Base-by-base conservation (phyloP, 495 filamentous ascomycete species). In the Penicillium bialowiezense region DNA sequence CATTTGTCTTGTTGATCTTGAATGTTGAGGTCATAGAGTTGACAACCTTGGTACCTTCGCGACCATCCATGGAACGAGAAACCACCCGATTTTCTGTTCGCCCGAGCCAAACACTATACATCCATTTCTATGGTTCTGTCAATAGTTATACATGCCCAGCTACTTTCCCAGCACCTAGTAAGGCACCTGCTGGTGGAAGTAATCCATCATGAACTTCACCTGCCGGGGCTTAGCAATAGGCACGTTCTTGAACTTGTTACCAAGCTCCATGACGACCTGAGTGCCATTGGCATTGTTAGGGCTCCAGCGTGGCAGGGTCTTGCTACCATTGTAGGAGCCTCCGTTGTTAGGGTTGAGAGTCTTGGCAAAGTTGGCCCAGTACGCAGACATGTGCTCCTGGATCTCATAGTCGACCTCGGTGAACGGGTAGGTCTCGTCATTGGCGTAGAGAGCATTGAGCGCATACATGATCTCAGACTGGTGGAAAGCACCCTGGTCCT, bases 331-430 rank as follows among this genome's bases (percentile, higher is more conserved):
- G 34, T 60, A 64, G 1, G 58, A 60, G 5, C 41, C 61, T 20
- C 61, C 61, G 1, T 41, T 10, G 41, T 64, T 67, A 13, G 64
- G 64, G 38, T 67, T 47, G 14, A 58, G 39, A 1, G 61, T 67
- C 55, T 59, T 62, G 7, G 56, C 56, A 47, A 67, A 67, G 47
- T 67, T 67, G 9, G 57, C 64, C 61, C 58, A 64, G 49, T 67
- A 67, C 0, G 51, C 39, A 10, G 56, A 58, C 56, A 67, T 64
- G 17, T 50, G 47, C 33, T 59, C 50, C 17, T 54, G 51, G 13
- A 62, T 57, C 34, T 55, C 46, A 14, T 54, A 62, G 38, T 64
- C 64, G 19, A 33, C 32, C 7, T 37, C 7, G 17, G 64, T 67
- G 50, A 59, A 67, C 1, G 56, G 56, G 44, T 60, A 58, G 20